Conservation (phyloP, 139 green algal species). For the Nannochloris sp. region DNA sequence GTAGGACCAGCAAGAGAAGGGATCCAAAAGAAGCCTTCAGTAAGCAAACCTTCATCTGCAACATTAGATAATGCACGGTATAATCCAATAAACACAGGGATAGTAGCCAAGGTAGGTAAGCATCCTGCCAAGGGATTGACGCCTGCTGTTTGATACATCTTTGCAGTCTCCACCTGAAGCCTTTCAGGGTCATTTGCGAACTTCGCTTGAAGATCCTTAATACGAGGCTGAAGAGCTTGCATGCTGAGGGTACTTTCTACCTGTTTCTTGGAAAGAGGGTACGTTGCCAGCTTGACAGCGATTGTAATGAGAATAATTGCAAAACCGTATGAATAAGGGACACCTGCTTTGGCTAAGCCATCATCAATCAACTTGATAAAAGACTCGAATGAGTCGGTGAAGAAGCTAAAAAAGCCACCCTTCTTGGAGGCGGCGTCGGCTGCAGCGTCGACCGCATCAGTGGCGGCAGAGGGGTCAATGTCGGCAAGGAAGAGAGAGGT, state of each 20-base stretch:
- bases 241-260: constrained; percentile 88
- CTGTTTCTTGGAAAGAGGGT: constrained; percentile 92
- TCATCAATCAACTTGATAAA: constrained; percentile 76
- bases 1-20: constrained; percentile 80
- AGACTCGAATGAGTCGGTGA: constrained; percentile 63
- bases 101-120: constrained; percentile 84
- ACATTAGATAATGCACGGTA: constrained; percentile 90
- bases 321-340: constrained; percentile 95
- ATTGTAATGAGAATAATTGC: constrained; percentile 91
- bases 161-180: constrained; percentile 83
- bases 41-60: constrained; percentile 78
- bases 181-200: constrained; percentile 77
- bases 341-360: constrained; percentile 47
- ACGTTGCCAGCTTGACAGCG: constrained; percentile 88
- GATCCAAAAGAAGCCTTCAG: constrained; percentile 91
- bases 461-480: constrained; percentile 1
- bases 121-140: constrained; percentile 93
- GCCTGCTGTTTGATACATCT: constrained; percentile 85
- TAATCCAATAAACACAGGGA: constrained; percentile 92
- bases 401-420: constrained; percentile 53
- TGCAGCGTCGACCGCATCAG: constrained; percentile 9
- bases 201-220: constrained; percentile 93
- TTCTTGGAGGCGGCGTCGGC: constrained; percentile 17
- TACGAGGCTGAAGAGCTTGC: constrained; percentile 79
- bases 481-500: constrained; percentile 34